Evolutionary conservation across 805 yeast genomes (phyloP).

Genomic region (Candida germanica): DNA sequence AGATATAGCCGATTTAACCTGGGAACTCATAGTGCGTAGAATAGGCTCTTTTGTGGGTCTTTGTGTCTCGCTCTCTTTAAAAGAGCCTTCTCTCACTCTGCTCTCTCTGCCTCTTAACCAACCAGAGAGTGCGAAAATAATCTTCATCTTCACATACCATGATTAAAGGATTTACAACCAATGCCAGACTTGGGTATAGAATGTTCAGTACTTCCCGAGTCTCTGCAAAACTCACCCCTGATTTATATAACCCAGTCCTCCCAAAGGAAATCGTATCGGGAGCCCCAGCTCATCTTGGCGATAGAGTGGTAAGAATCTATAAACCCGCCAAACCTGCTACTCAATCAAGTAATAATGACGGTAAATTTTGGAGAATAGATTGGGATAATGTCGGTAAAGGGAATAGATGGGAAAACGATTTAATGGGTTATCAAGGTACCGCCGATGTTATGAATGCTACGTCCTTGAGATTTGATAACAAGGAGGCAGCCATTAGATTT

Average conservation of each 20-base stretch:
- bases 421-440: slow-evolving; percentile 80
- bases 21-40: slow-evolving; percentile 17
- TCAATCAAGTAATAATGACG: slow-evolving; percentile 63
- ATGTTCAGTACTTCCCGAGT: no score
- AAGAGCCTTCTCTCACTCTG: no score
- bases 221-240: slow-evolving; percentile 15
- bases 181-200: background rate
- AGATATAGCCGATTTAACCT: slow-evolving; percentile 32
- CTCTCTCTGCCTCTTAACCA: no score
- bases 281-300: slow-evolving; percentile 67
- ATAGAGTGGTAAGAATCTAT: slow-evolving; percentile 72
- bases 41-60: background rate
- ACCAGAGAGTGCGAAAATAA: slow-evolving; percentile 13
- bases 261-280: slow-evolving; percentile 65
- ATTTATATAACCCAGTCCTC: slow-evolving; percentile 19
- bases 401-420: slow-evolving; percentile 85
- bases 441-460: slow-evolving; percentile 83
- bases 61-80: no score
- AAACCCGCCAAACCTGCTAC: slow-evolving; percentile 79
- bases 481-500: slow-evolving; percentile 73
- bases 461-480: slow-evolving; percentile 66
- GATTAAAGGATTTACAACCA: no score
- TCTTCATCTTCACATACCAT: no score
- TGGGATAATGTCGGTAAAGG: slow-evolving; percentile 79
- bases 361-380: slow-evolving; percentile 67